phyloP scores from a whole-genome alignment of 2,329 filamentous ascomycete genomes.

The Fusarium compactum region DNA sequence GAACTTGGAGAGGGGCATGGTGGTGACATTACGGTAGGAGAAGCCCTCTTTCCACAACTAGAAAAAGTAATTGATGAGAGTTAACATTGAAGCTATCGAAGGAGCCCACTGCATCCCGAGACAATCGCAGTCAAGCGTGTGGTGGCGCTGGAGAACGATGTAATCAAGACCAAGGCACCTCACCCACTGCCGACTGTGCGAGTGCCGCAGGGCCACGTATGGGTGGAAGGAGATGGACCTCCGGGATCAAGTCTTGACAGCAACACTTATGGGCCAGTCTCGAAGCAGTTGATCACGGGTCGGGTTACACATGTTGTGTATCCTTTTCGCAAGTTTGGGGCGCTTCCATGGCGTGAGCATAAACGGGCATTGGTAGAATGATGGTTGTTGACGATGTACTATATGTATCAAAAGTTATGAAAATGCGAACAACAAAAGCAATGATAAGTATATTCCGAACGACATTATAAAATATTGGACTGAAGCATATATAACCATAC shows the following conservation, averaged over 20 bases:
- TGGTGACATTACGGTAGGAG: constrained; percentile 77
- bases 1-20: constrained; percentile 75
- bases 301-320: constrained; percentile 78
- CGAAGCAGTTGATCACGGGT: constrained; percentile 79
- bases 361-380: constrained; percentile 45
- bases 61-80: not conserved
- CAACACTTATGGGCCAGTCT: constrained; percentile 89
- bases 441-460: not conserved
- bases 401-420: constrained; percentile 2
- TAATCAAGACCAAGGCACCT: constrained; percentile 73
- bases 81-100: constrained; percentile 50
- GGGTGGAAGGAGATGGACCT: constrained; percentile 92
- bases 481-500: not conserved
- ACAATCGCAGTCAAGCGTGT: constrained; percentile 83
- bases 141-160: constrained; percentile 83
- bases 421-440: not conserved
- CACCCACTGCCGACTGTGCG: constrained; percentile 68
- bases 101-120: constrained; percentile 78
- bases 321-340: constrained; percentile 71
- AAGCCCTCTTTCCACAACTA: not conserved
- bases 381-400: not conserved
- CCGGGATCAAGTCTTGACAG: constrained; percentile 81
- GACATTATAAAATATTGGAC: not conserved
- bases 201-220: constrained; percentile 87
- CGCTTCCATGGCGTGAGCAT: constrained; percentile 69